Evolutionary conservation across 495 filamentous ascomycete genomes (phyloP), one percentile per base, ranked within the genome.

Genomic region (Aspergillus sparsus): DNA sequence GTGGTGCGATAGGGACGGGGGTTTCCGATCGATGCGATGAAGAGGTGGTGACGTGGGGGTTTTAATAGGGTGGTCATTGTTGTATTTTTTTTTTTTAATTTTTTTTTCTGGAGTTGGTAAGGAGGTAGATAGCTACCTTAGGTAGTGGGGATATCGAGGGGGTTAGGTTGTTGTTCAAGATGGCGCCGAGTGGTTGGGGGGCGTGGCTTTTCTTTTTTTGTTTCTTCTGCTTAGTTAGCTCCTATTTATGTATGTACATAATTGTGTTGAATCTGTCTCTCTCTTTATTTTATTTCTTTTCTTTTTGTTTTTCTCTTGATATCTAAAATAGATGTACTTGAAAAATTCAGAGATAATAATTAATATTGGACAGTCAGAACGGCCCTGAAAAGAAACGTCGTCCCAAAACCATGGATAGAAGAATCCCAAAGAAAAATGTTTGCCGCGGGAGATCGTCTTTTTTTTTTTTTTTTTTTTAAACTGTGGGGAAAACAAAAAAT

Each of bases 21-120:
- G 65, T 92, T 92, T 57, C 89, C 89, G 59, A 92, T 82, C 33
- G 88, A 89, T 74, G 85, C 87, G 61, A 92, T 81, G 68, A 90
- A 82, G 58, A 88, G 72, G 46, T 78, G 75, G 61, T 79, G 74
- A 36, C 62, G 66, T 9, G 70, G 71, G 27, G 67, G 36, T 61
- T 63, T 57, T 31, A 65, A 11, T 18, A 33, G 10, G 11, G 27
- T n/a, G 35, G 41, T 53, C 3, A 18, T 32, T 32, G 53, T 55
- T 12, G 47, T 46, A 9, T 18, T 47, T 16, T 21, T 21, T 47
- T 47, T 47, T 47, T 47, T 47, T 21, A 12, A 42, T 47, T 18
- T 47, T 16, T 8, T 21, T 47, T 0, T 27, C 5, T 21, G n/a
- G 37, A 41, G 16, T 47, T 47, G 21, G 21, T 27, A 27, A 27